These are phyloP conservation scores for Kodamaea derodonti DNA, from an alignment of 1,139 yeast species.

Conservation along the genomic window DNA sequence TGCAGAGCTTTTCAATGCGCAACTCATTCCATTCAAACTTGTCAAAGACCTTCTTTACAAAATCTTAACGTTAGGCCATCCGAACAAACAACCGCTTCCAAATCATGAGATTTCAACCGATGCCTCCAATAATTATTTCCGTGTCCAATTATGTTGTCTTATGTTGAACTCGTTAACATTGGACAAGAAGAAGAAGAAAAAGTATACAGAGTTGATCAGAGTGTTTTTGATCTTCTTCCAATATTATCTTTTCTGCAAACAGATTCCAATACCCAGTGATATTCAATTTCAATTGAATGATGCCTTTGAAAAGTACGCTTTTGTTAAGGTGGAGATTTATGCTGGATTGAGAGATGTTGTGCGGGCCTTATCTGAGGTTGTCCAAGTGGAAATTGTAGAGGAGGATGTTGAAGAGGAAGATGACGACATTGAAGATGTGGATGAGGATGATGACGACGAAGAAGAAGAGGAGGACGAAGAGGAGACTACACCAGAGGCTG, in stretches of 20 bases:
- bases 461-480: conserved; percentile 17
- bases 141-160: conserved; percentile 53
- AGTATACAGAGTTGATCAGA: conserved; percentile 27
- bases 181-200: conserved; percentile 3
- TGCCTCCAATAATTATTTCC: conserved; percentile 64
- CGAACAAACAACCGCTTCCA: conserved; percentile 57
- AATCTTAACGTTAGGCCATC: conserved; percentile 66
- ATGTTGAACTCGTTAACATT: conserved; percentile 18
- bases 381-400: conserved; percentile 7
- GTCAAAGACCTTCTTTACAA: conserved; percentile 55
- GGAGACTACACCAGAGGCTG: conserved; percentile 1
- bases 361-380: conserved; percentile 27
- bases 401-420: conserved; percentile 7
- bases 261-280: conserved; percentile 64
- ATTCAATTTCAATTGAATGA: conserved; percentile 50
- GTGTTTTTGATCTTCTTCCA: conserved; percentile 64
- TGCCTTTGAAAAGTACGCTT: conserved; percentile 29
- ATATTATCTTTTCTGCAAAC: conserved; percentile 67
- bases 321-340: conserved; percentile 33
- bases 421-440: conserved; percentile 4
- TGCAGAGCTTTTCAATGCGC: conserved; percentile 51
- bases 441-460: conserved; percentile 13
- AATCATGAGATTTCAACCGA: conserved; percentile 45
- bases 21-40: conserved; percentile 45
- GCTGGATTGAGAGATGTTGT: conserved; percentile 40